Evolutionary conservation across 2,329 filamentous ascomycete genomes (phyloP), one percentile per base, ranked within the genome.

Genomic region (Xylaria sp.): DNA sequence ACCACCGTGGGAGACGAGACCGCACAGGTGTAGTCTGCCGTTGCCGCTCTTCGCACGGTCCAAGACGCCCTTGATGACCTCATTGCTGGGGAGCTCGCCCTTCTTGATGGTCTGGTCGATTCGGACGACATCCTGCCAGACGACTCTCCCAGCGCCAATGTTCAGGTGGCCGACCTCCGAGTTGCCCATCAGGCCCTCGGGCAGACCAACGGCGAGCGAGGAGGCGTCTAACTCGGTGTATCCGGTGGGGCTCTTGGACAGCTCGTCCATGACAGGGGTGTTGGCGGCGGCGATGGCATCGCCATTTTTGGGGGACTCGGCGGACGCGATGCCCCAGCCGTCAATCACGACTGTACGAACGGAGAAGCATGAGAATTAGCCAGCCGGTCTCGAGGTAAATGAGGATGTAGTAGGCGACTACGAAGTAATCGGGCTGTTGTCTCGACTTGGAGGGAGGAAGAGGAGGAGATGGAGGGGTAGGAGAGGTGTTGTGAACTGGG

Each of bases 131-230:
- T 94, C 93, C 76, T 99, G 94, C 94, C 94, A 99, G 68, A 99
- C 94, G 57, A 99, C 94, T 69, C 94, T 85, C 54, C 94, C 94
- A 55, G 94, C 94, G 68, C 94, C 94, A 73, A 99, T 97, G 82
- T 99, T 99, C 79, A 99, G 77, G 76, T 99, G 94, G 59, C 94
- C 94, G 73, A 99, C 94, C 76, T 99, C 94, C 66, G 91, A 96
- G 82, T 99, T 99, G 63, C 94, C 94, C 94, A 99, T 99, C 63
- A 99, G 81, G 55, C 94, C 94, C 72, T 99, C 92, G 18, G 94
- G 94, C 48, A 99, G 85, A 63, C 94, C 94, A 62, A 99, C 94
- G 42, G 94, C 94, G 56, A 96, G 84, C 40, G 94, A 97, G 2
- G 94, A 97, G 54, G 94, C 94, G 67, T 99, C 94, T 59, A 99